phyloP scores from a whole-genome alignment of 2,329 filamentous ascomycete genomes.

The Cladorrhinum sp. region DNA sequence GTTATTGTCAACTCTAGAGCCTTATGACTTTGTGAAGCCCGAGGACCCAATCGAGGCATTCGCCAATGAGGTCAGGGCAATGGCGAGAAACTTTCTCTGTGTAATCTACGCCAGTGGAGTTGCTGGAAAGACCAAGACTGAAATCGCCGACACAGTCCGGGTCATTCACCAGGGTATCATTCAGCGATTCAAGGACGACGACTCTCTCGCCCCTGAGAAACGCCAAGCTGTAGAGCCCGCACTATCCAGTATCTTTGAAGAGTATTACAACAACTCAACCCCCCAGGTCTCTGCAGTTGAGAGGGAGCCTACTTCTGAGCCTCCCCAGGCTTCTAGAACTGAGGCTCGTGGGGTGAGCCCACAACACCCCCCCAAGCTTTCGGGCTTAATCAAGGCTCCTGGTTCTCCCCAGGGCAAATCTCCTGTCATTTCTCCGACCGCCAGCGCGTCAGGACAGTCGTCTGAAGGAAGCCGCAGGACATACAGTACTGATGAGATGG shows the following conservation, averaged over 20 bases:
- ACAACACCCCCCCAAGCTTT: background rate
- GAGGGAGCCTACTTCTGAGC: too few relatives aligned
- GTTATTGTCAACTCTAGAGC: slow-evolving; percentile 3
- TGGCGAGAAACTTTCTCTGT: background rate
- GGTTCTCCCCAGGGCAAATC: background rate
- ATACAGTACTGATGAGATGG: slow-evolving; percentile 13
- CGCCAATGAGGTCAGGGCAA: background rate
- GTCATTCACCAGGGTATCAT: background rate
- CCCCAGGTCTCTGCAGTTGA: background rate
- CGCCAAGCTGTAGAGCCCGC: background rate
- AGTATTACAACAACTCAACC: background rate
- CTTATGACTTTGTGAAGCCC: background rate
- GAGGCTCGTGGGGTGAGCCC: too few relatives aligned
- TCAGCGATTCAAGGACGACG: background rate
- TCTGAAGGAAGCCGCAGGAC: background rate
- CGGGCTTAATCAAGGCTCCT: background rate
- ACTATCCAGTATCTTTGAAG: background rate
- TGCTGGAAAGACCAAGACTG: slow-evolving; percentile 3
- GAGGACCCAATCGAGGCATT: background rate
- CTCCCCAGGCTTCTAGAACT: too few relatives aligned
- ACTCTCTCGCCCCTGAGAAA: background rate
- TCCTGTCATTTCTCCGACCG: background rate
- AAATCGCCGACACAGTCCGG: background rate
- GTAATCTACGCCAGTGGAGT: background rate
- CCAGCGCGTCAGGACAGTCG: background rate